Base-by-base conservation (phyloP, 2,329 filamentous ascomycete species). In the Phialophora tarda region DNA sequence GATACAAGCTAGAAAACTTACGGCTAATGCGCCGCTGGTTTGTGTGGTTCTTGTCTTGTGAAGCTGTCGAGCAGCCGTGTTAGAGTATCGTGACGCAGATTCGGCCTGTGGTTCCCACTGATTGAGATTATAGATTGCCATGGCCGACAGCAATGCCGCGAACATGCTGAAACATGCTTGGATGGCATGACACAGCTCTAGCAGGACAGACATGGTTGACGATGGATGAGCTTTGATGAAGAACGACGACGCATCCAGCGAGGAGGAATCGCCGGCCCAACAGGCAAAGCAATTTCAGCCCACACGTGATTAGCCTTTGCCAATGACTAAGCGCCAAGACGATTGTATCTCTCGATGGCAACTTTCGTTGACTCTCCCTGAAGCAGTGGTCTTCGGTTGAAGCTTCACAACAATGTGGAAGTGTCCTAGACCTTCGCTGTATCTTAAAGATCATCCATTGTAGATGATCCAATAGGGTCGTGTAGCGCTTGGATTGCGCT, bases 11-110 rank as follows among this genome's bases (percentile, higher is more conserved):
- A 4, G n/a, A 23, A 30, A 17, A 66, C 69, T 62, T 64, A 71
- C 69, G 24, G 67, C 69, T 21, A 71, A 12, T 34, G 62, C 67
- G 32, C 67, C 69, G 57, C 64, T 69, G 10, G 64, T 59, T 32
- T 71, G 64, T 26, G 69, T 71, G 17, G 64, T 71, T 62, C 69
- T 65, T 8, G 69, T 71, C 57, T 69, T 67, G 64, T 67, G 69
- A 41, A 71, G 60, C 44, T 68, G 67, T 28, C 62, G 21, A 28
- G 62, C 55, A 26, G 67, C 69, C 23, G 57, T 68, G 26, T 64
- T 64, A 21, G 67, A 71, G 34, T 68, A 71, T 48, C 67, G 44
- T 34, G 69, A 68, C 17, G 64, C 67, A 32, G 56, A 60, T 55
- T 71, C 64, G 24, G 69, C 51, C 38, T 69, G 64, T 47, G 64